Percentiles rank a stretch among this genome's conserved stretches.
Conservation (phyloP, 2,329 filamentous ascomycete species). For the Xylaria hypoxylon region DNA sequence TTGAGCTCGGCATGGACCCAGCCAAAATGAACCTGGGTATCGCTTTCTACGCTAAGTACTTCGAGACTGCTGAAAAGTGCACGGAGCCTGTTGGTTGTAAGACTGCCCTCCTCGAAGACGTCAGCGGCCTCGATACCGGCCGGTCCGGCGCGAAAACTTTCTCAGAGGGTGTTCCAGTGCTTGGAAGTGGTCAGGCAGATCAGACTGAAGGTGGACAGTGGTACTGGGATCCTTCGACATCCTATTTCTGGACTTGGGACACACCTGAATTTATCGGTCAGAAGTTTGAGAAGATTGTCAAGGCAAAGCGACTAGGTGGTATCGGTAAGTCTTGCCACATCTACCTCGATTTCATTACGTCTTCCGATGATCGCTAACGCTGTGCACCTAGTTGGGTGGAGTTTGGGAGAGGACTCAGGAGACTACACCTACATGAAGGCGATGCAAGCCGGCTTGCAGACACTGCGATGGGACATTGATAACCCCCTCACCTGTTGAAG, state of each 20-base stretch:
- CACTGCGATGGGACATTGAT: conserved; percentile 2
- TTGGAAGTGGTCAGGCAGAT: conserved; percentile 65
- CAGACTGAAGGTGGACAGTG: conserved; percentile 71
- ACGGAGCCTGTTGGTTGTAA: conserved; percentile 63
- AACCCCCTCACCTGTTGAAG: neutral
- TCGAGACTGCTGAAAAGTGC: conserved; percentile 59
- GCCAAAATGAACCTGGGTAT: conserved; percentile 71
- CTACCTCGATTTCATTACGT: neutral
- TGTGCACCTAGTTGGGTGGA: conserved; percentile 32
- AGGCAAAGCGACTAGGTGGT: conserved; percentile 69
- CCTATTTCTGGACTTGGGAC: conserved; percentile 80
- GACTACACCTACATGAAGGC: conserved; percentile 35
- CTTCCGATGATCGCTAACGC: conserved; percentile 25
- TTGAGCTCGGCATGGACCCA: conserved; percentile 63
- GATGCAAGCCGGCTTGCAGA: conserved; percentile 32
- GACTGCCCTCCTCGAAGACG: conserved; percentile 68
- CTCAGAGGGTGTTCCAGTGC: conserved; percentile 45
- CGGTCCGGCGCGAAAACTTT: conserved; percentile 65
- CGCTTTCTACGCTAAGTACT: conserved; percentile 76
- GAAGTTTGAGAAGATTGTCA: conserved; percentile 72
- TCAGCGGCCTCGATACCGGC: conserved; percentile 65
- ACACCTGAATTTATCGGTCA: conserved; percentile 67
- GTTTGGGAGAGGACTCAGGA: conserved; percentile 34
- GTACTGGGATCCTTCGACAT: conserved; percentile 71
- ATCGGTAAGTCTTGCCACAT: conserved; percentile 58